phyloP scores from a whole-genome alignment of 768 basidiomycete species.

The Mycena amicta region DNA sequence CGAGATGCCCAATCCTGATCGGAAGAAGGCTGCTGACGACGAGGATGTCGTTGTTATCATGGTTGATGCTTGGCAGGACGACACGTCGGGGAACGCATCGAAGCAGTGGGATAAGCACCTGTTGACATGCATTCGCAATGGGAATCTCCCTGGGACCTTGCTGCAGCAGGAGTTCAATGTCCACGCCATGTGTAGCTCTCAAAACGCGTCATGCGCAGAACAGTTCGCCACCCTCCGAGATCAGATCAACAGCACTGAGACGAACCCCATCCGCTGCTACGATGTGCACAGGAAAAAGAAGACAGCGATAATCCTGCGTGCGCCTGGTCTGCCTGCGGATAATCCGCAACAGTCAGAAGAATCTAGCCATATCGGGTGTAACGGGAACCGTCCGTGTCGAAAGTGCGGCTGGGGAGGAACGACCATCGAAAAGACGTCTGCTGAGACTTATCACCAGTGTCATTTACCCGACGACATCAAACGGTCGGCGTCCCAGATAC shows the following conservation, averaged over 20 bases:
- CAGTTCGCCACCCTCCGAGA: slow-evolving; percentile 18
- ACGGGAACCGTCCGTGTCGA: slow-evolving; percentile 17
- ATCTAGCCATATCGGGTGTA: slow-evolving; percentile 14
- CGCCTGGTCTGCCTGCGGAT: slow-evolving; percentile 16
- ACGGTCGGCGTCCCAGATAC: not conserved
- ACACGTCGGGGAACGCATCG: slow-evolving; percentile 36
- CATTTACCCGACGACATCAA: slow-evolving; percentile 20
- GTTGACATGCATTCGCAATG: slow-evolving; percentile 36
- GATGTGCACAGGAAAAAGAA: slow-evolving; percentile 7
- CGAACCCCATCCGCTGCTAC: slow-evolving; percentile 5
- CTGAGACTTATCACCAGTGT: slow-evolving; percentile 12
- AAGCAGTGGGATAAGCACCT: slow-evolving; percentile 44
- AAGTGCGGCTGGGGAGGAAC: slow-evolving; percentile 16
- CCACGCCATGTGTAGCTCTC: slow-evolving; percentile 33
- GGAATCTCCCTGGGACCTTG: slow-evolving; percentile 26
- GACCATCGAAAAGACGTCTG: slow-evolving; percentile 2
- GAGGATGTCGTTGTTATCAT: slow-evolving; percentile 1
- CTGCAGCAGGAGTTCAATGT: slow-evolving; percentile 35
- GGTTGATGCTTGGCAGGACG: slow-evolving; percentile 25
- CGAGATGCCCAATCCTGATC: not conserved
- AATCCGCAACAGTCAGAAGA: slow-evolving; percentile 26
- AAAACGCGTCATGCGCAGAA: slow-evolving; percentile 37
- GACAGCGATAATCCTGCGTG: slow-evolving; percentile 7
- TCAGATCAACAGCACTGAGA: slow-evolving; percentile 8
- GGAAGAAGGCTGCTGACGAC: not conserved